phyloP scores from a whole-genome alignment of 176 grass and related monocot genomes.

The Hordeum marinum region DNA sequence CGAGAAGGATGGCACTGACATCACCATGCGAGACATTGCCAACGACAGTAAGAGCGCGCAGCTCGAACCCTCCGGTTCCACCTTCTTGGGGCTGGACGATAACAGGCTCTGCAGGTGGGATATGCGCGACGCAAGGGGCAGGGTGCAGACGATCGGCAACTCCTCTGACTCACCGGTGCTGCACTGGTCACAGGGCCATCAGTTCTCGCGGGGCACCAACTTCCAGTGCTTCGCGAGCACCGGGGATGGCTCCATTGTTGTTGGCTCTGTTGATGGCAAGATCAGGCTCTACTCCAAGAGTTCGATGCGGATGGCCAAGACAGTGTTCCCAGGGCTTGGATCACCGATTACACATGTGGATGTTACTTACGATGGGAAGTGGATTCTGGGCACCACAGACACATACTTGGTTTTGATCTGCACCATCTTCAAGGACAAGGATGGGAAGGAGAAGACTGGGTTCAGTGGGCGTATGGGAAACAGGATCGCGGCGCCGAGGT shows the following conservation, averaged over 20 bases:
- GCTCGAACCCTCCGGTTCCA: slow-evolving; percentile 72
- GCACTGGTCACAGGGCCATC: slow-evolving; percentile 81
- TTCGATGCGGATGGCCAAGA: slow-evolving; percentile 96
- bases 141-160: slow-evolving; percentile 69
- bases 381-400: slow-evolving; percentile 81
- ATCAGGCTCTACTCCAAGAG: slow-evolving; percentile 80
- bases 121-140: slow-evolving; percentile 70
- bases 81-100: slow-evolving; percentile 84
- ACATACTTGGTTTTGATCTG: slow-evolving; percentile 85
- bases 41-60: slow-evolving; percentile 81
- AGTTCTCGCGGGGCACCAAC: slow-evolving; percentile 86
- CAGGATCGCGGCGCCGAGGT: slow-evolving; percentile 67
- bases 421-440: slow-evolving; percentile 89
- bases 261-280: slow-evolving; percentile 84
- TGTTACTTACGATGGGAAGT: slow-evolving; percentile 92
- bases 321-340: slow-evolving; percentile 78
- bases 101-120: slow-evolving; percentile 92
- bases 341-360: slow-evolving; percentile 80
- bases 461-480: slow-evolving; percentile 87
- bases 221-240: slow-evolving; percentile 90
- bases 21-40: slow-evolving; percentile 77
- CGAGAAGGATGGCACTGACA: slow-evolving; percentile 75
- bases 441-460: slow-evolving; percentile 85
- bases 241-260: slow-evolving; percentile 79
- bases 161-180: slow-evolving; percentile 63